Evolutionary conservation across 176 grass and related monocot genomes (phyloP).

Genomic region (Secale cereale): DNA sequence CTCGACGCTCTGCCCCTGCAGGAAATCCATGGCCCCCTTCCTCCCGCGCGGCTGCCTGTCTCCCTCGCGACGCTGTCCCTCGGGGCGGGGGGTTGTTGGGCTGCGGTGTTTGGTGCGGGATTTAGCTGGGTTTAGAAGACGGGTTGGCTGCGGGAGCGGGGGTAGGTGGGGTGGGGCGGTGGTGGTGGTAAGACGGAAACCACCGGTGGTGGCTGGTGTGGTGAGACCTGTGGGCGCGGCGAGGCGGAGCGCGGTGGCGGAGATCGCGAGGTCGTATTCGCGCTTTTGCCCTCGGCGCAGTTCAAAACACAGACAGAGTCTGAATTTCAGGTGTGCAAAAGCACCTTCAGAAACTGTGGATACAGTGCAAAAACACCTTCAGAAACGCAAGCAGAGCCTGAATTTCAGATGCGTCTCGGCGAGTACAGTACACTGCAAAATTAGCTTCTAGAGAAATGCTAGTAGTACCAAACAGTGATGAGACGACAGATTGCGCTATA

Average conservation of each 20-base stretch:
- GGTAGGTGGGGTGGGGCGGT: constrained; percentile 20
- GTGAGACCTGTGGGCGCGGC: not conserved
- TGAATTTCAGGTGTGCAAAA: not conserved
- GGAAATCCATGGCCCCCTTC: constrained; percentile 47
- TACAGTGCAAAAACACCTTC: no score
- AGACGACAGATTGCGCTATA: no score
- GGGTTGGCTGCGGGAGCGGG: not conserved
- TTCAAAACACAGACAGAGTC: no score
- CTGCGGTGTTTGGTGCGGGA: not conserved
- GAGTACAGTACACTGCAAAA: no score
- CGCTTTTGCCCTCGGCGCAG: not conserved
- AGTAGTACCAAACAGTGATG: no score
- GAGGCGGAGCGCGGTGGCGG: not conserved
- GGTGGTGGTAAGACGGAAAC: not conserved
- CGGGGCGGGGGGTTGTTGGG: not conserved
- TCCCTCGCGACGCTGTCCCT: not conserved
- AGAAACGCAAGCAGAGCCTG: not conserved
- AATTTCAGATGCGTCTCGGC: not conserved
- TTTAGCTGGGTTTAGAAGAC: constrained; percentile 9
- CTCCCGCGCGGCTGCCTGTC: not conserved
- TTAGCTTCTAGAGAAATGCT: no score
- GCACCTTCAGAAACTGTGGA: no score
- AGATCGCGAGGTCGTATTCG: constrained; percentile 15
- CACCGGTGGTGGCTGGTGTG: not conserved
- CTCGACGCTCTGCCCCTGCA: constrained; percentile 36